Evolutionary conservation across 495 filamentous ascomycete species (phyloP), one percentile per base, ranked within the genome.

Genomic region (Cetradonia linearis): DNA sequence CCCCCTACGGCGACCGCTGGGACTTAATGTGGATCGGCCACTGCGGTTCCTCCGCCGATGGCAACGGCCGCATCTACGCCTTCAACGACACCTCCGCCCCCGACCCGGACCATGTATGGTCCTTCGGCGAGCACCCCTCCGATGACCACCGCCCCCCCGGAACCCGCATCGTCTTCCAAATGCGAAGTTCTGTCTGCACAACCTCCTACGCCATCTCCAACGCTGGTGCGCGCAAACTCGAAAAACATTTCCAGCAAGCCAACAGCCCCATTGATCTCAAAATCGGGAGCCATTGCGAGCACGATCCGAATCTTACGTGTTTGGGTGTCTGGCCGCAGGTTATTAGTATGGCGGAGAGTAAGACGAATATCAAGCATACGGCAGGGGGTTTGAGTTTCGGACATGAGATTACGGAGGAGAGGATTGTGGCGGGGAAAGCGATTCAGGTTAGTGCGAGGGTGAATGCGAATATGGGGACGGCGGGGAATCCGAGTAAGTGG

Each of bases 21-120:
- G 73, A 75, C 62, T 65, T 75, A 23, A 59, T 75, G 47, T 73
- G 70, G 66, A 59, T 72, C 20, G 73, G 73, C 9, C 71, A 74
- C 60, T 74, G 72, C 53, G 71, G 71, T 14, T 69, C 59, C 59
- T 63, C 20, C 38, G 53, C 58, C 31, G 63, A 64, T 40, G 36
- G 54, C 0, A 36, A 64, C 47, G 47, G 58, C 63, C 63, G 67
- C 13, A 63, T 62, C 36, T 66, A 63, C 50, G 25, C 55, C 30
- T 66, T 63, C 44, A 59, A 59, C 37, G 60, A 66, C 50, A 18
- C 49, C 11, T 48, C 60, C 18, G 60, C 56, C 20, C 49, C 61
- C 1, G 63, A 66, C 23, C 49, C 60, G 44, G 63, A 66, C 3
- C 63, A 63, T 25, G 57, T 28, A 23, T 63, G 61, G 60, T 49